A percentile compares a stretch with the other conserved stretches of the same genome.
These are phyloP conservation scores for Malus domestica DNA, from an alignment of 306 rosid genomes.

Conservation along the genomic window DNA sequence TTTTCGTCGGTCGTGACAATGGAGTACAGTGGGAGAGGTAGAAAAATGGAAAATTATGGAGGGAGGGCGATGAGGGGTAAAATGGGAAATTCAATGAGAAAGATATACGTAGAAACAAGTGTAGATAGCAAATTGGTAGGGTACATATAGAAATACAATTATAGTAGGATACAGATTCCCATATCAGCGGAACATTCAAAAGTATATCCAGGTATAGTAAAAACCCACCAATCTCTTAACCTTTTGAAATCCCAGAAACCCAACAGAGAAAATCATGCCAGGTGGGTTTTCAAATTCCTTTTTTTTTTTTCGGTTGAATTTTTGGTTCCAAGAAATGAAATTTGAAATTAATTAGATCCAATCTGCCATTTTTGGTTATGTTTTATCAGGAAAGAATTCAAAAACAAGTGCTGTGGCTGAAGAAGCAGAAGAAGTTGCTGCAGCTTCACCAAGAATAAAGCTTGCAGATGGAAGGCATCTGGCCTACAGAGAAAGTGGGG, in stretches of 20 bases:
- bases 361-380: background rate
- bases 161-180: background rate
- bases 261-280: constrained; percentile 1
- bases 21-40: background rate
- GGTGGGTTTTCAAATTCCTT: background rate
- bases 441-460: constrained; percentile 31
- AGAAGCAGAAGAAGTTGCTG: constrained; percentile 15
- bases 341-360: background rate
- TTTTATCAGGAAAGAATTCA: constrained; percentile 39
- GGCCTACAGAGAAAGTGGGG: constrained; percentile 46
- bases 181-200: background rate
- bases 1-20: background rate
- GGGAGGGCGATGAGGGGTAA: background rate
- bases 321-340: background rate
- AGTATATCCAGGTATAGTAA: constrained; percentile 8
- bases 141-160: background rate
- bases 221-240: background rate
- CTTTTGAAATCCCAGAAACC: background rate
- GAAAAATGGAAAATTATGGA: too few species aligned
- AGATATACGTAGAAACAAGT: background rate
- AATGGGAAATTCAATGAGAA: background rate
- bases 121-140: background rate
- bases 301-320: background rate
- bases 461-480: constrained; percentile 43
- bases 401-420: constrained; percentile 27